These are phyloP conservation scores for Pseudogymnoascus sp. DNA, from an alignment of 2,329 filamentous ascomycete genomes.

Conservation along the genomic window DNA sequence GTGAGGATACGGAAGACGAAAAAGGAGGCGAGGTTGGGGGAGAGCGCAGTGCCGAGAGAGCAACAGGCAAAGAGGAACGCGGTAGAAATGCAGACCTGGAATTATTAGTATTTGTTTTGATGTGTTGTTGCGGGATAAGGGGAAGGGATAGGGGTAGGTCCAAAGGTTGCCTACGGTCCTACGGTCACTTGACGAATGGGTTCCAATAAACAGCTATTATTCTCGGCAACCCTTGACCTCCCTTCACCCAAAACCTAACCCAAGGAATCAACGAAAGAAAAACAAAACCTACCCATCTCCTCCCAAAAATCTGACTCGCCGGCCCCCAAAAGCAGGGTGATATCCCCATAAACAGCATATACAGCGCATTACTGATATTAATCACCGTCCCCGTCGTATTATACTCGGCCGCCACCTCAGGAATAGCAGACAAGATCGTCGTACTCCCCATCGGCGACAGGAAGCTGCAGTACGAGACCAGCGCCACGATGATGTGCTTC, in stretches of 20 bases:
- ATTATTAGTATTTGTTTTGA: not conserved
- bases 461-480: constrained; percentile 68
- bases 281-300: constrained; percentile 40
- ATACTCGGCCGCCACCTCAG: constrained; percentile 61
- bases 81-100: constrained; percentile 48
- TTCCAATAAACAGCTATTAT: not conserved
- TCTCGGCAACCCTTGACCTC: not conserved
- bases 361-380: constrained; percentile 67
- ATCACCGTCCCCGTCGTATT: constrained; percentile 59
- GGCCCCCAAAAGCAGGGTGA: constrained; percentile 65
- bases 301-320: constrained; percentile 55
- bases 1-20: constrained; percentile 67
- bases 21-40: constrained; percentile 62
- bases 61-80: constrained; percentile 57
- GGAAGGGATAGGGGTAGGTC: not conserved
- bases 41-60: constrained; percentile 62
- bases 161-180: not conserved
- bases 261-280: not conserved
- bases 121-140: not conserved
- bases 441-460: constrained; percentile 68
- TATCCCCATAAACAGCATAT: constrained; percentile 65
- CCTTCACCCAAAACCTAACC: not conserved
- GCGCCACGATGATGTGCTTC: constrained; percentile 58
- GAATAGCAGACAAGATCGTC: constrained; percentile 62
- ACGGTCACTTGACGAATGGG: not conserved